These are phyloP conservation scores for Lizanozyma gosingica DNA, from an alignment of 1,139 yeast genomes.

Conservation along the genomic window DNA sequence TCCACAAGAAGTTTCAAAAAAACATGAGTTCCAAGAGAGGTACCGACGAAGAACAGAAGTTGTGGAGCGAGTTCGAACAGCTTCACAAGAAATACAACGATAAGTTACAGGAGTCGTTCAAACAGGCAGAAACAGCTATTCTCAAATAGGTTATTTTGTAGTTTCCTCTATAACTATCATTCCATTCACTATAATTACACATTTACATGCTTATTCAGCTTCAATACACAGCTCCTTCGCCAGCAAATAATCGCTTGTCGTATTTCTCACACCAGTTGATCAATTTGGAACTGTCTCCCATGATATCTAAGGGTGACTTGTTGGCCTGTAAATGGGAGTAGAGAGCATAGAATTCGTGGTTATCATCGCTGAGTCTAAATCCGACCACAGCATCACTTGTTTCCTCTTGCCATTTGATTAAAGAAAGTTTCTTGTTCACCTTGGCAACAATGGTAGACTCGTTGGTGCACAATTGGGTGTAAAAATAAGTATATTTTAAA, in stretches of 20 bases:
- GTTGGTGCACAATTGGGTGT: background rate
- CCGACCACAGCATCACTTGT: slow-evolving; percentile 19
- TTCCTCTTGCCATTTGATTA: slow-evolving; percentile 19
- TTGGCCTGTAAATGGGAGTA: slow-evolving; percentile 17
- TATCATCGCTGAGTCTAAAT: slow-evolving; percentile 28
- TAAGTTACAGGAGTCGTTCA: slow-evolving; percentile 49
- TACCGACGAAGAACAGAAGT: slow-evolving; percentile 45
- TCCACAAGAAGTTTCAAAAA: slow-evolving; percentile 48
- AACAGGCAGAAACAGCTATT: slow-evolving; percentile 48
- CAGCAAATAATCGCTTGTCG: slow-evolving; percentile 25
- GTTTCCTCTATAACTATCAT: slow-evolving; percentile 1
- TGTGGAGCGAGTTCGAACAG: slow-evolving; percentile 54
- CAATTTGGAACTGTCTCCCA: slow-evolving; percentile 22
- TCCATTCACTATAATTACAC: background rate
- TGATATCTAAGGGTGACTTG: slow-evolving; percentile 19
- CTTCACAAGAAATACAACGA: slow-evolving; percentile 55
- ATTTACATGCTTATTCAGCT: background rate
- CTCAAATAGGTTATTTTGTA: slow-evolving; percentile 15
- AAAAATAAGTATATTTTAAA: background rate
- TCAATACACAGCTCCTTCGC: slow-evolving; percentile 14
- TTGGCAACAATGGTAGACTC: slow-evolving; percentile 1
- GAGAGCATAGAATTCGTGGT: slow-evolving; percentile 32
- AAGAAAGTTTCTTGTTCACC: slow-evolving; percentile 25
- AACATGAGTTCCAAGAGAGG: slow-evolving; percentile 38
- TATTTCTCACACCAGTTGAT: slow-evolving; percentile 35